Evolutionary conservation across 176 grass and related monocot genomes (phyloP).

Genomic region (Chloris gayana): DNA sequence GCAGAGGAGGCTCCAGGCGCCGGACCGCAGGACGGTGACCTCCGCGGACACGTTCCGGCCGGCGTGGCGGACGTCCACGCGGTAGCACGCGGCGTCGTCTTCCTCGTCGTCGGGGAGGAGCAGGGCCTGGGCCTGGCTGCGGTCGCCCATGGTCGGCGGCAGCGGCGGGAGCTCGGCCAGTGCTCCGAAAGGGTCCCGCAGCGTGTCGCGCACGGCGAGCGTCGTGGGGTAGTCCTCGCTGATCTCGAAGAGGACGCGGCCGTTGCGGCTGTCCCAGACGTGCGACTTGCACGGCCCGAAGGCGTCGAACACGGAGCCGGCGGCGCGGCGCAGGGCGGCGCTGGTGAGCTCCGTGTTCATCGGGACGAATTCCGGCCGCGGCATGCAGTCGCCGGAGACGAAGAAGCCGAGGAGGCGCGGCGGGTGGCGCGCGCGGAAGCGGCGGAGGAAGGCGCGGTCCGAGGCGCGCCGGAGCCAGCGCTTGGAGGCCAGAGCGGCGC

Average conservation of each 20-base stretch:
- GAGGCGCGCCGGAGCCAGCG: not conserved
- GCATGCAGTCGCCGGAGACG: not conserved
- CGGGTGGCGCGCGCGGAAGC: not conserved
- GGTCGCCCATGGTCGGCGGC: not conserved
- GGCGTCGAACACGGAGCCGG: not conserved
- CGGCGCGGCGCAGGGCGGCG: not conserved
- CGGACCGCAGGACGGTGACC: not conserved
- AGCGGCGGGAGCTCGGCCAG: not conserved
- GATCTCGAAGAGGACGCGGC: not conserved
- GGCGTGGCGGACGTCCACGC: not conserved
- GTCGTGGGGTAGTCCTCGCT: no score
- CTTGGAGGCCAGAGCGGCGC: not conserved
- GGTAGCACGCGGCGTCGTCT: constrained; percentile 10
- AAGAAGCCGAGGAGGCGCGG: constrained; percentile 1
- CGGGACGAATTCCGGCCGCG: not conserved
- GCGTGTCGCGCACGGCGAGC: not conserved
- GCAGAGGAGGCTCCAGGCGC: not conserved
- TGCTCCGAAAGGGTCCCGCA: not conserved
- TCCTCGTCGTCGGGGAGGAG: not conserved
- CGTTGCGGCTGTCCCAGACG: not conserved
- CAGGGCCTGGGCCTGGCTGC: not conserved
- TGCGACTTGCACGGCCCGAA: not conserved
- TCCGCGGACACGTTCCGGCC: not conserved
- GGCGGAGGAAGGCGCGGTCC: not conserved
- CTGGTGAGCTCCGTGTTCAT: not conserved